These are phyloP conservation scores for Colletotrichum chrysophilum DNA, from an alignment of 2,329 filamentous ascomycete species.

Conservation along the genomic window DNA sequence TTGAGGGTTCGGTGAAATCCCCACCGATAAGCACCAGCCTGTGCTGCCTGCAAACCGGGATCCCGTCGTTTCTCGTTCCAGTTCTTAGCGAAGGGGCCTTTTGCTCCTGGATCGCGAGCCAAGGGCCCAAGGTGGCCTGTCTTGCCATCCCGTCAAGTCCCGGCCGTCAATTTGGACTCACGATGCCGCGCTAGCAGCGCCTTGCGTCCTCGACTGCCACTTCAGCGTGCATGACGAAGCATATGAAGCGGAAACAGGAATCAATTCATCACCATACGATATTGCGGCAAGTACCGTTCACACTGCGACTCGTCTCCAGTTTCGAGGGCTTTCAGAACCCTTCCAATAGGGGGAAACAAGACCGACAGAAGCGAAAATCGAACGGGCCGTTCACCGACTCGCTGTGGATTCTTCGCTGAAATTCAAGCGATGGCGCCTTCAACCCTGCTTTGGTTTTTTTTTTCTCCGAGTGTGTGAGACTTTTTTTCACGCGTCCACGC, in stretches of 20 bases:
- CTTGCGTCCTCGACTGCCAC: background rate
- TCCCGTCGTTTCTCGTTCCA: slow-evolving; percentile 3
- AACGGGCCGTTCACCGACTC: slow-evolving; percentile 13
- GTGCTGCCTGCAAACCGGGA: background rate
- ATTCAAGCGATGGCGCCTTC: slow-evolving; percentile 16
- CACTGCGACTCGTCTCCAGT: slow-evolving; percentile 2
- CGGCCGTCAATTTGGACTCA: background rate
- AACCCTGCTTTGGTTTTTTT: slow-evolving; percentile 2
- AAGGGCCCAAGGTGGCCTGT: background rate
- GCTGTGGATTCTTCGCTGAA: slow-evolving; percentile 10
- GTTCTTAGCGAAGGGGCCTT: slow-evolving; percentile 5
- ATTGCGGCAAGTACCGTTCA: background rate
- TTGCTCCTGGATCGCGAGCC: background rate
- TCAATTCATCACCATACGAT: slow-evolving; percentile 18
- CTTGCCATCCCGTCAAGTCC: background rate
- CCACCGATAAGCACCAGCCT: slow-evolving; percentile 10
- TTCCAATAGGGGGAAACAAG: background rate
- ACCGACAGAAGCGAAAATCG: background rate
- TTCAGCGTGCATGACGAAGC: background rate
- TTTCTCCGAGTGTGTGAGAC: slow-evolving; percentile 3
- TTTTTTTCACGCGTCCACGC: background rate
- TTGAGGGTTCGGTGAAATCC: background rate
- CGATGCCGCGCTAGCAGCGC: slow-evolving; percentile 8
- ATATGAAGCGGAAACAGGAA: background rate
- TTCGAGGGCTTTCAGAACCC: background rate